Evolutionary conservation across 495 filamentous ascomycete genomes (phyloP).

Genomic region (Penicillium canariense): DNA sequence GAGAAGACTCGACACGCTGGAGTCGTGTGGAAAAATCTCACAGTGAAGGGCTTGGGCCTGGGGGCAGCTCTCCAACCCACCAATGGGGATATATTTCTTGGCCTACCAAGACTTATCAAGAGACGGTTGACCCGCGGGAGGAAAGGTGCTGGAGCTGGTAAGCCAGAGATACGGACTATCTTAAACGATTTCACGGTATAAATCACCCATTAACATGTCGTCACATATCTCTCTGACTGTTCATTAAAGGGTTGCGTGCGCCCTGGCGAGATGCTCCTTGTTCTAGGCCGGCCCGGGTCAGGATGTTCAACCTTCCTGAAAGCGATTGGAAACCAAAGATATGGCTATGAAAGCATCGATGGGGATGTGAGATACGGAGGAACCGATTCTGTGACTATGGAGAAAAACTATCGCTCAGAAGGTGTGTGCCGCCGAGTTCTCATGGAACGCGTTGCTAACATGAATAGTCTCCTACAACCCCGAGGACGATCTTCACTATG

Average conservation of each 20-base stretch:
- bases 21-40: conserved; percentile 59
- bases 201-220: conserved; percentile 29
- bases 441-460: background rate
- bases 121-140: conserved; percentile 41
- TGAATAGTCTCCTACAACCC: conserved; percentile 58
- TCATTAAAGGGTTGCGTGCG: conserved; percentile 41
- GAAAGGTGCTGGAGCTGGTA: conserved; percentile 42
- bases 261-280: conserved; percentile 55
- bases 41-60: conserved; percentile 64
- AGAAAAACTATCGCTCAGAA: conserved; percentile 64
- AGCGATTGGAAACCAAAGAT: conserved; percentile 62
- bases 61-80: conserved; percentile 66
- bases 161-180: conserved; percentile 58
- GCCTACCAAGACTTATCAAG: conserved; percentile 51
- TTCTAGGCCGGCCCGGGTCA: conserved; percentile 68
- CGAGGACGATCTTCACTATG: conserved; percentile 75
- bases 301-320: conserved; percentile 75
- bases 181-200: conserved; percentile 58
- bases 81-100: conserved; percentile 62
- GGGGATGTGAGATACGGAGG: conserved; percentile 67
- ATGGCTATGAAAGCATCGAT: conserved; percentile 58
- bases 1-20: conserved; percentile 60
- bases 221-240: conserved; percentile 32
- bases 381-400: conserved; percentile 57
- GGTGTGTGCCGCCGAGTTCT: conserved; percentile 18